Evolutionary conservation across 371 early-diverging fungal genomes (phyloP), one percentile per base, ranked within the genome.

Genomic region (Umbelopsis sp.): DNA sequence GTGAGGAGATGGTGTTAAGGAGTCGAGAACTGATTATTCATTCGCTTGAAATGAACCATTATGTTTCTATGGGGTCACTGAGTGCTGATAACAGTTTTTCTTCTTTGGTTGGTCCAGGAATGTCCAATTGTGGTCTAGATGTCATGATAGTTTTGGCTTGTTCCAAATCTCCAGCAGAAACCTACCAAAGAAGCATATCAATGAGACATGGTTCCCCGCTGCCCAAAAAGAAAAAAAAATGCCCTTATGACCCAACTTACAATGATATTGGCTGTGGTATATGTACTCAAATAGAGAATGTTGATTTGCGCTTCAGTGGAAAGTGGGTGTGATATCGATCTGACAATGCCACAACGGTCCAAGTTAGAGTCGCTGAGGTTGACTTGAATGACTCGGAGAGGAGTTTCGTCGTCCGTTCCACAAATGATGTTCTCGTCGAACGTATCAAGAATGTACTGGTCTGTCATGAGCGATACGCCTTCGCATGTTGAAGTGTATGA

Each of bases 311-410:
- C 83, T 41, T 80, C 82, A 0, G 84, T 84, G 24, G 76, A 78
- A 63, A 92, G 79, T 8, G 90, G 91, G 65, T 89, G 84, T n/a
- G 91, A 86, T 67, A 92, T 91, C 12, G 91, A 91, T 66, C 87
- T 86, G 10, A 91, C 89, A 69, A 92, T 91, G 72, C 93, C 93
- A 65, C 85, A 90, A 50, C 87, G 79, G 70, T 92, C 93, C 69
- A 79, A 65, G 68, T 80, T 77, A 65, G 80, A 84, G n/a, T 86
- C 84, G 57, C 85, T 83, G 71, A 92, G 78, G 73, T 91, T 90
- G 63, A 92, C 84, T 68, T 91, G 91, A 67, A 92, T 90, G 37
- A 90, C 86, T 41, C 89, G 84, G 38, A 90, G 81, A 1, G 86
- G 80, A 32, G 78, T 78, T 4, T 86, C 82, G 20, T 80, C 84